Conservation (phyloP, 805 yeast species). For the Saccharomycopsis olivae region DNA sequence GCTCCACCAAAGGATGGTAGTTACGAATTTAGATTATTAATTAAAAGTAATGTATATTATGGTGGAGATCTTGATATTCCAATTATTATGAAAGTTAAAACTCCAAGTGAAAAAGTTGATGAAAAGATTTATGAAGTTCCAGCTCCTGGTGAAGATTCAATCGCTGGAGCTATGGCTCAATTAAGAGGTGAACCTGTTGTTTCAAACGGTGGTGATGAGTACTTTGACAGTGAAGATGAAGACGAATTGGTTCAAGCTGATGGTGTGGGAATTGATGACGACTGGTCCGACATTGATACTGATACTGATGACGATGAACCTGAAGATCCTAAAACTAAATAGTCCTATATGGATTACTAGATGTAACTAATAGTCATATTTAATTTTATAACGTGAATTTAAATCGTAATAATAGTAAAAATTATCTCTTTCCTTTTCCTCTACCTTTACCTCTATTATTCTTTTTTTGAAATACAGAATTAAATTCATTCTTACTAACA, state of each 20-base stretch:
- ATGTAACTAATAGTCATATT: background rate
- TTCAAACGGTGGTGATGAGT: conserved; percentile 31
- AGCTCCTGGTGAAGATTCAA: conserved; percentile 63
- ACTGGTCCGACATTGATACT: conserved; percentile 45
- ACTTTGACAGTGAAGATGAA: conserved; percentile 27
- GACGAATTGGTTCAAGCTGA: conserved; percentile 23
- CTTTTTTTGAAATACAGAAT: conserved; percentile 28
- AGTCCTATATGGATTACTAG: background rate
- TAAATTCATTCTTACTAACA: conserved; percentile 59
- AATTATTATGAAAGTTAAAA: conserved; percentile 50
- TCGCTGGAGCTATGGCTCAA: conserved; percentile 67
- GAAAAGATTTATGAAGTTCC: conserved; percentile 41
- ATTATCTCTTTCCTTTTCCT: background rate
- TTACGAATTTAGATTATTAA: conserved; percentile 55
- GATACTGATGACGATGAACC: conserved; percentile 47
- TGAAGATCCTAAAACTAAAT: conserved; percentile 16
- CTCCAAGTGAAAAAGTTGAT: conserved; percentile 14
- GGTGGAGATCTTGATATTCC: conserved; percentile 74
- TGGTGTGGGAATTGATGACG: conserved; percentile 31
- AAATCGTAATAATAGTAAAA: background rate
- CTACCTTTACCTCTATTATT: background rate
- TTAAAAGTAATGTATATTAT: conserved; percentile 69
- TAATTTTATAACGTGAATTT: background rate
- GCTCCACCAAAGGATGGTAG: conserved; percentile 66
- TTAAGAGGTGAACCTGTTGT: conserved; percentile 41